phyloP scores from a whole-genome alignment of 2,329 filamentous ascomycete species.

The Stagonosporopsis vannaccii region DNA sequence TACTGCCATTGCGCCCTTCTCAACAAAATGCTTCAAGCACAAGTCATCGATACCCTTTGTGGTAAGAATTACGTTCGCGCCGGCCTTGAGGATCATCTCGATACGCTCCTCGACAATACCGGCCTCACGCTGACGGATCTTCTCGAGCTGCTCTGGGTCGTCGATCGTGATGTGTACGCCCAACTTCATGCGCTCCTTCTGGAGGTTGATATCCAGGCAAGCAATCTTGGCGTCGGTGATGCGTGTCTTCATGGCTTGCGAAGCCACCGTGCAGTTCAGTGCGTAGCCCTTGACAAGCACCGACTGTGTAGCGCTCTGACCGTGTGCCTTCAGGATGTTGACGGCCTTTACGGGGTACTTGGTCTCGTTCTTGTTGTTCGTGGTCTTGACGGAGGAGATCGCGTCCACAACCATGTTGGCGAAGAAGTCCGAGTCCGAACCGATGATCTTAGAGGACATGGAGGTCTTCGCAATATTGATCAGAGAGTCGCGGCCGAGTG shows the following conservation, averaged over 20 bases:
- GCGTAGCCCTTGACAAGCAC: constrained; percentile 94
- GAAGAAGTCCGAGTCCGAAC: constrained; percentile 94
- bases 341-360: constrained; percentile 99
- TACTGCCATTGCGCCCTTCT: constrained; percentile 94
- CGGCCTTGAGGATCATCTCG: constrained; percentile 96
- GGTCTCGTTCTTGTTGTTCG: constrained; percentile 85
- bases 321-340: constrained; percentile 97
- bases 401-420: constrained; percentile 96
- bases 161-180: constrained; percentile 98
- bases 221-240: constrained; percentile 96
- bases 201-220: constrained; percentile 94
- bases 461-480: constrained; percentile 97
- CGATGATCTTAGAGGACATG: constrained; percentile 99
- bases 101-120: constrained; percentile 93
- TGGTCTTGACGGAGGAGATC: constrained; percentile 92
- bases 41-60: constrained; percentile 99
- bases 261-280: constrained; percentile 97
- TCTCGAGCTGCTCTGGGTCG: constrained; percentile 94
- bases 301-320: constrained; percentile 89
- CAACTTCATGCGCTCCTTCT: constrained; percentile 99
- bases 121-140: constrained; percentile 91
- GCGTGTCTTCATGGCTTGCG: constrained; percentile 95
- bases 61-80: constrained; percentile 93
- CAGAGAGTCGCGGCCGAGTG: constrained; percentile 86
- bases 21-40: constrained; percentile 91